Evolutionary conservation across 805 yeast genomes (phyloP), one percentile per base, ranked within the genome.

Genomic region (Sugiyamaella floridensis): DNA sequence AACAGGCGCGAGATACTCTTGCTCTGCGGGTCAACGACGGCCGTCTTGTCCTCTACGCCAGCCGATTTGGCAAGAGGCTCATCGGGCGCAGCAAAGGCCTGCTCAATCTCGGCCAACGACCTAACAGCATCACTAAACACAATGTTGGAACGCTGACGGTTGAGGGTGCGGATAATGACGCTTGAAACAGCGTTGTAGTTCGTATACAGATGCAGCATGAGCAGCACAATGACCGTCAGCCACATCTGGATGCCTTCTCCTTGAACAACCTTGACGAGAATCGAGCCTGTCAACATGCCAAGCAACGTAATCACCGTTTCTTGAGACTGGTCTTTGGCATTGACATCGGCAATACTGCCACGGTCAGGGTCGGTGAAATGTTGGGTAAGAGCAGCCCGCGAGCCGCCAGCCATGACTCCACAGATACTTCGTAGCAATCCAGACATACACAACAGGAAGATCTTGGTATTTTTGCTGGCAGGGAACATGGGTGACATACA

Each of bases 351-450:
- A 28, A 68, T 65, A 28, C 65, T 58, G 32, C 72, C 72, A 40
- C 52, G 52, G 34, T 52, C 57, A 12, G 69, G 62, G 50, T 65
- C 64, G 11, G 72, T 68, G 52, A 68, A 68, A 50, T 68, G 72
- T 57, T 59, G 69, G 2, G 72, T 67, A 44, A 68, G 59, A 1
- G 72, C 72, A 15, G 72, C 71, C 8, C 68, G 51, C 6, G 69
- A 63, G 11, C 72, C 71, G 20, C 66, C 66, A 11, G 71, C 72
- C 67, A 68, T 62, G 28, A 68, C 72, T 2, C 69, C 68, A 47
- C 72, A 68, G 16, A 69, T 56, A 18, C 68, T 60, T 29, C 67
- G 49, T 46, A 68, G 53, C 22, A 67, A 49, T 4, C 71, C 72
- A 4, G 71, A 65, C 54, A 56, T 52, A 55, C 70, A 66, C 43